Base-by-base conservation (phyloP, 139 green algal genomes). In the Pseudopediastrum boryanum region DNA sequence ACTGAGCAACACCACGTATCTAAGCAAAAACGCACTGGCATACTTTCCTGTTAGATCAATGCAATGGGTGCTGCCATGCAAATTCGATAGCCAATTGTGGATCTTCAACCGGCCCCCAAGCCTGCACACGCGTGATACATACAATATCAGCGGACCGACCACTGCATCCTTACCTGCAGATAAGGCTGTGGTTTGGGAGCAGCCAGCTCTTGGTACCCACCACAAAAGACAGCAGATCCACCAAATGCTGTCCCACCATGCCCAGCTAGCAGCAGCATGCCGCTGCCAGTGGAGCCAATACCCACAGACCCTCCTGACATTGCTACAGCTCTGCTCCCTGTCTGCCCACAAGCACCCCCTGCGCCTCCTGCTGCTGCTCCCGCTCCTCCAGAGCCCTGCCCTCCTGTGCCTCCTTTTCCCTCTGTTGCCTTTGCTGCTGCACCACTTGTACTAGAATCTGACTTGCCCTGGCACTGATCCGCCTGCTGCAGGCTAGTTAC, bases 151-250 rank as follows among this genome's bases (percentile, higher is more conserved):
- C n/a, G n/a, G n/a, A n/a, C n/a, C n/a, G n/a, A n/a, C n/a, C n/a
- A n/a, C n/a, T n/a, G n/a, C n/a, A n/a, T n/a, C n/a, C 16, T 29
- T n/a, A 72, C 65, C 71, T 78, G 71, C 12, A 78, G 27, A 3
- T 44, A 6, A 10, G 33, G 3, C 23, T 78, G 71, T 36, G 71
- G 71, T 39, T 78, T 39, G 16, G 66, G 66, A 5, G 67, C 8
- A 10, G 66, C 52, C 44, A 36, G 23, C 3, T 56, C 27, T 2
- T 56, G 38, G 39, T 62, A 78, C 4, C 71, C 54, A 1, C 54
- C 56, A 21, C 25, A 69, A 38, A 78, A 78, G 39, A 70, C 54
- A 2, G 58, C 21, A 69, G 12, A 59, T 33, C 8, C 71, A 2
- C 27, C 65, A 8, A 27, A n/a, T n/a, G 61, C 68, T 64, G 21